A percentile compares a stretch with the other conserved stretches of the same genome.
These are phyloP conservation scores for Claviceps sorghi DNA, from an alignment of 2,329 filamentous ascomycete genomes.

Conservation along the genomic window DNA sequence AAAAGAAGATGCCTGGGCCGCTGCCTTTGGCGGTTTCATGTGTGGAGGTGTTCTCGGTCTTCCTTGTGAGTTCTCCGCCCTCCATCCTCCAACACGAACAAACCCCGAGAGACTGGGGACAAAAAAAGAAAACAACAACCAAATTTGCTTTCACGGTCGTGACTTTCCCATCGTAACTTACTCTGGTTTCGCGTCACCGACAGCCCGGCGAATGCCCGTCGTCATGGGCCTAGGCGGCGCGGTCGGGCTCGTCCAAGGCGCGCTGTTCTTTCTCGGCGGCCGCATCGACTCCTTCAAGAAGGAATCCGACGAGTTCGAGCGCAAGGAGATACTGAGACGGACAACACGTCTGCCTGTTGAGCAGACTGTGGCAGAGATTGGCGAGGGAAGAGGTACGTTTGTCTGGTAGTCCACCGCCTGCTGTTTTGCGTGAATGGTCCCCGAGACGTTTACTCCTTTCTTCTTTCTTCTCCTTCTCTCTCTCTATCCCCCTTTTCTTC, in stretches of 20 bases:
- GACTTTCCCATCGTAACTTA: not conserved
- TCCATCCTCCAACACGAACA: not conserved
- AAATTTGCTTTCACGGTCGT: not conserved
- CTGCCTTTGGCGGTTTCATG: slow-evolving; percentile 61
- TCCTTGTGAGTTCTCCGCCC: slow-evolving; percentile 39
- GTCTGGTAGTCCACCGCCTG: not conserved
- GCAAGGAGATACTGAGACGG: slow-evolving; percentile 60
- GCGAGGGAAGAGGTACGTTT: slow-evolving; percentile 68
- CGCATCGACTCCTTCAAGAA: slow-evolving; percentile 37
- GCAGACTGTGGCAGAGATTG: slow-evolving; percentile 67
- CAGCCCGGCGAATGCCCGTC: slow-evolving; percentile 45
- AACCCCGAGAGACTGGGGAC: not conserved
- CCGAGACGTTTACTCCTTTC: not conserved
- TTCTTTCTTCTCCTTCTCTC: not conserved
- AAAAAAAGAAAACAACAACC: not conserved
- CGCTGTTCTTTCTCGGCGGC: slow-evolving; percentile 55
- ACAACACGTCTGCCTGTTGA: slow-evolving; percentile 60
- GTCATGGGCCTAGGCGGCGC: slow-evolving; percentile 51
- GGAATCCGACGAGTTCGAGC: slow-evolving; percentile 55
- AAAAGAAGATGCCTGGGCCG: slow-evolving; percentile 67
- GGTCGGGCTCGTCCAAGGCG: slow-evolving; percentile 42
- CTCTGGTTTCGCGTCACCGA: not conserved
- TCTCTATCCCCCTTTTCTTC: not conserved
- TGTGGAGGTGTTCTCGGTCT: slow-evolving; percentile 60
- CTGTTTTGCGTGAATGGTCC: not conserved